Conservation (phyloP, 371 early-diverging fungal genomes). For the Mortierella sp. region DNA sequence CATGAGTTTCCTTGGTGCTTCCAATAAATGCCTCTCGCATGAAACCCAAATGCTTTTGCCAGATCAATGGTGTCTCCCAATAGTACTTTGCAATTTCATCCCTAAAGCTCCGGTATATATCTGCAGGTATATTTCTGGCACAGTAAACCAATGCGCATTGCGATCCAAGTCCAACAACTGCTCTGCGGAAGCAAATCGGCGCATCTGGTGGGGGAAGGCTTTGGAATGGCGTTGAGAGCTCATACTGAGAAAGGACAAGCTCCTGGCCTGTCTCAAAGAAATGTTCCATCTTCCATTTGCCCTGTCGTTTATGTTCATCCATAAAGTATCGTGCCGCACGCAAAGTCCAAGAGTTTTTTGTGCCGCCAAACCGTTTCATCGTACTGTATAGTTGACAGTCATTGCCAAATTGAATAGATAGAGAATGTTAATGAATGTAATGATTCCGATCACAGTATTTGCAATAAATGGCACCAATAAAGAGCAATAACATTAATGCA, state of each 20-base stretch:
- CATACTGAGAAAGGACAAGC: slow-evolving; percentile 51
- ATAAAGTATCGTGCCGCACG: slow-evolving; percentile 32
- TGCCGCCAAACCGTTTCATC: slow-evolving; percentile 54
- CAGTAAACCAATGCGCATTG: slow-evolving; percentile 64
- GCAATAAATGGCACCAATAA: no score
- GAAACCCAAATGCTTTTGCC: not conserved
- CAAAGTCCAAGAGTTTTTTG: slow-evolving; percentile 54
- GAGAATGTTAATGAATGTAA: no score
- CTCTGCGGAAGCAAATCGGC: slow-evolving; percentile 62
- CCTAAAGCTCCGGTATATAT: slow-evolving; percentile 57
- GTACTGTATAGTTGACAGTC: slow-evolving; percentile 33
- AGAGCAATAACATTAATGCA: not conserved
- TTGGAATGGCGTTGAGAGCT: slow-evolving; percentile 54
- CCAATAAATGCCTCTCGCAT: not conserved
- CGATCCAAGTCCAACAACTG: slow-evolving; percentile 63
- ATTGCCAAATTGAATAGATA: no score
- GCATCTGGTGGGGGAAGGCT: slow-evolving; percentile 40
- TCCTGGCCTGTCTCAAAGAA: slow-evolving; percentile 54
- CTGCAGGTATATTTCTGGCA: slow-evolving; percentile 55
- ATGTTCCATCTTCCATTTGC: slow-evolving; percentile 47
- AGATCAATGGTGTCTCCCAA: slow-evolving; percentile 29
- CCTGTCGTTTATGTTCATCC: slow-evolving; percentile 29
- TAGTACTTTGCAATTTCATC: slow-evolving; percentile 44
- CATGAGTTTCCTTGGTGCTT: not conserved
- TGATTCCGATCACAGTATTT: no score